phyloP scores from a whole-genome alignment of 2,329 filamentous ascomycete species.

The Arthrobotrys entomopaga region DNA sequence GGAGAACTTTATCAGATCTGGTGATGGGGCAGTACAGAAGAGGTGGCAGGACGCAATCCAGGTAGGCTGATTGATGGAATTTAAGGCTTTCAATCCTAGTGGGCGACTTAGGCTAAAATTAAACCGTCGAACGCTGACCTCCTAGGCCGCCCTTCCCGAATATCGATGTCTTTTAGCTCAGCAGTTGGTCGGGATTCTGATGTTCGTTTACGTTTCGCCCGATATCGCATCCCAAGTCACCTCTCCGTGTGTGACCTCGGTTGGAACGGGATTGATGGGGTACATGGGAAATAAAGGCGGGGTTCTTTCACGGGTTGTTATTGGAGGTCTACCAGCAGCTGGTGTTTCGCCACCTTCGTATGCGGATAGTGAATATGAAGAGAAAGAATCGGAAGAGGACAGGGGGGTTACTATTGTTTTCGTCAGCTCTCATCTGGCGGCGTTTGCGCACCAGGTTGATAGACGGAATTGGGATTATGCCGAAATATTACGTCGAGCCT shows the following conservation, averaged over 20 bases:
- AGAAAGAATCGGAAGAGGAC: constrained; percentile 71
- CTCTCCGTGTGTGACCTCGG: constrained; percentile 81
- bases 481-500: constrained; percentile 79
- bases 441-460: constrained; percentile 83
- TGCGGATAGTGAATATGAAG: constrained; percentile 19
- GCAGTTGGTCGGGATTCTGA: constrained; percentile 84
- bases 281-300: constrained; percentile 98
- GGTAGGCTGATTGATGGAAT: constrained; percentile 39
- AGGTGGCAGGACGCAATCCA: constrained; percentile 81
- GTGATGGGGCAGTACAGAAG: constrained; percentile 75
- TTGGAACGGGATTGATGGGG: constrained; percentile 89
- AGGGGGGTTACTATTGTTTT: constrained; percentile 74
- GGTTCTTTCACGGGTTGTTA: constrained; percentile 79
- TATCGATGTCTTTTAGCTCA: constrained; percentile 82
- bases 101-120: constrained; percentile 28
- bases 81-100: neutral
- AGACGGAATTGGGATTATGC: constrained; percentile 88
- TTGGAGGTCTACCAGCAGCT: constrained; percentile 67
- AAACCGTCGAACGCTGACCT: constrained; percentile 34
- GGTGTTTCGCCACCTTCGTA: constrained; percentile 45
- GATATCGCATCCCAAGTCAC: constrained; percentile 78
- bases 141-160: constrained; percentile 75
- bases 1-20: constrained; percentile 80
- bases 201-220: constrained; percentile 86
- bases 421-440: constrained; percentile 89